phyloP scores from a whole-genome alignment of 352 stramenopile species.

The Pseudoperonospora humuli region DNA sequence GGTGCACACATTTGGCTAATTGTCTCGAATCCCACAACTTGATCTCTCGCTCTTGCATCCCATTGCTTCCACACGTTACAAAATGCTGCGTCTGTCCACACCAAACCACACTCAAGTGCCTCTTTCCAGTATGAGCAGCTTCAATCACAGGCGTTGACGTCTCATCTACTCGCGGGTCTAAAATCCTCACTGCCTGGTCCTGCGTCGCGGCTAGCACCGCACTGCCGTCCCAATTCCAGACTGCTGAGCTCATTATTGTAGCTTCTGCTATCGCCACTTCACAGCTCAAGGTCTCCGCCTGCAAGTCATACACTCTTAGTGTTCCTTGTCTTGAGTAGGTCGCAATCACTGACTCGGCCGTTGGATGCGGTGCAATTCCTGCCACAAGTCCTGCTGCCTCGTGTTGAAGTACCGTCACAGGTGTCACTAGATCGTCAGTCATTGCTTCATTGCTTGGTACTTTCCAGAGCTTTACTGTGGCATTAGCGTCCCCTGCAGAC shows the following conservation, averaged over 20 bases:
- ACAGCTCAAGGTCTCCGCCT: conserved; percentile 17
- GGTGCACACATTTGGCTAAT: conserved; percentile 37
- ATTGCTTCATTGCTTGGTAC: conserved; percentile 21
- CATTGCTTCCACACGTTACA: conserved; percentile 50
- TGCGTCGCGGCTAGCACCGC: conserved; percentile 33
- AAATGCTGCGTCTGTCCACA: conserved; percentile 45
- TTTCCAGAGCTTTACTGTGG: conserved; percentile 49
- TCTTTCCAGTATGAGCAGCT: conserved; percentile 39
- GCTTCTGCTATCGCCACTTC: conserved; percentile 9
- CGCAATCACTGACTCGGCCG: conserved; percentile 35
- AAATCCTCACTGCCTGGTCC: conserved; percentile 38
- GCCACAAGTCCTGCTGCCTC: conserved; percentile 14
- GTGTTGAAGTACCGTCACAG: conserved; percentile 17
- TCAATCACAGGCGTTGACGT: conserved; percentile 6
- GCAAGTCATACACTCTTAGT: conserved; percentile 43
- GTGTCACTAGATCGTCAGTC: conserved; percentile 25
- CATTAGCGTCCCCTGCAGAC: conserved; percentile 46
- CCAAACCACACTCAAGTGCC: conserved; percentile 48
- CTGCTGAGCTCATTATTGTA: conserved; percentile 22
- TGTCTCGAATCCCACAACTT: conserved; percentile 73
- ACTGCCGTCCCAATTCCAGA: conserved; percentile 73
- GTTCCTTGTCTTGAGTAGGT: conserved; percentile 32
- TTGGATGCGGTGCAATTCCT: conserved; percentile 46
- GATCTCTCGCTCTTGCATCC: conserved; percentile 63
- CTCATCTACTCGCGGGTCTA: conserved; percentile 43